Evolutionary conservation across 2,329 filamentous ascomycete species (phyloP), one percentile per base, ranked within the genome.

Genomic region (Paecilomyces sp.): DNA sequence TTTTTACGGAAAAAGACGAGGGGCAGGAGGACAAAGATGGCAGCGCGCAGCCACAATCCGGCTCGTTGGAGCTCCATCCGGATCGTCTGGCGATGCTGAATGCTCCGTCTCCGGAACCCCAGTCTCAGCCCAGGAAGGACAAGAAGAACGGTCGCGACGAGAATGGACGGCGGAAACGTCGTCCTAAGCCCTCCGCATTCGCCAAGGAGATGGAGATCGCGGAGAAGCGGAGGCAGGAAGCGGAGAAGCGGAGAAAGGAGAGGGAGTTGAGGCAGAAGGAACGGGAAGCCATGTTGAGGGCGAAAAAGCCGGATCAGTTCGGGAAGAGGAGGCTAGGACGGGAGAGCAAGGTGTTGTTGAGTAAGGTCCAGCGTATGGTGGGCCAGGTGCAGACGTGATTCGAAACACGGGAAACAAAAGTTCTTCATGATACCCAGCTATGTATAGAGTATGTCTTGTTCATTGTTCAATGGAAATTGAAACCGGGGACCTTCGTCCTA

Each of bases 251-350:
- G 12, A 81, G 86, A 65, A 80, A 80, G 61, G 84, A 88, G 67
- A 82, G 85, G 61, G 85, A 83, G 66, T 85, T 88, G 63, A 85
- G 91, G 73, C 88, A 89, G 64, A 88, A 88, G 72, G 91, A 92
- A 57, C 80, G 87, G 54, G 82, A 81, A 66, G 82, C 82, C 0
- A 88, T 88, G 84, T 77, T 81, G 0, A 85, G 84, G 70, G 85
- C 85, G 6, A 78, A 79, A 66, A 79, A 79, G 36, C 85, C 85
- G 12, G 85, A 88, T 36, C 76, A 80, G 66, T 84, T 88, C 72
- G 90, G 90, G 11, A 87, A 89, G 77, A 84, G 88, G 73, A 92
- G 91, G 77, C 74, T 96, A 55, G 92, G 92, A 1, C 82, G 90
- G 62, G 91, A 96, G 79, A 92, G 91, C 67, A 83, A 82, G 34